Evolutionary conservation across 352 stramenopile species (phyloP).

Genomic region (Elongisporangium senticosum): DNA sequence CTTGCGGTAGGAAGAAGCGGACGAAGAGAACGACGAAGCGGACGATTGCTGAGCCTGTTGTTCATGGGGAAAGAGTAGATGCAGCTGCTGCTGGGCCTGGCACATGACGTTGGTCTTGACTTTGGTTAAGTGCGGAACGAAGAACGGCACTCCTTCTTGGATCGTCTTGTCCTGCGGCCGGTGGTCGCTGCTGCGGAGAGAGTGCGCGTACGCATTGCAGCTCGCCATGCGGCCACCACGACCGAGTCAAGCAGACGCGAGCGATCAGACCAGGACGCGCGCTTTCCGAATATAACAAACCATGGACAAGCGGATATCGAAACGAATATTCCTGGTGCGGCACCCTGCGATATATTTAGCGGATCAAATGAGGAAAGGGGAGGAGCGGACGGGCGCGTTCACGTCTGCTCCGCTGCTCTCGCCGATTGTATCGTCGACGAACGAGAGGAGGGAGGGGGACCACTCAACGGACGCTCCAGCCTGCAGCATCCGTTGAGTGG

Average conservation of each 20-base stretch:
- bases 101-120: slow-evolving; percentile 66
- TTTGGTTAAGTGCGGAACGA: slow-evolving; percentile 56
- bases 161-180: slow-evolving; percentile 17
- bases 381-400: background rate
- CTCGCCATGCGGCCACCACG: slow-evolving; percentile 19
- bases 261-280: background rate
- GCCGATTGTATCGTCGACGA: no score
- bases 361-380: background rate
- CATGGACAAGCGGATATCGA: background rate
- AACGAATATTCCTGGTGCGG: background rate
- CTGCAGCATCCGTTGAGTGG: no score
- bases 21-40: slow-evolving; percentile 11
- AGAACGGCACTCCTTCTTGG: slow-evolving; percentile 45
- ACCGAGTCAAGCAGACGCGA: background rate
- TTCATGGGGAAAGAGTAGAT: slow-evolving; percentile 53
- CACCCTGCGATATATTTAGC: background rate
- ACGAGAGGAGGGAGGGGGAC: no score
- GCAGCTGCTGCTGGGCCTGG: slow-evolving; percentile 31
- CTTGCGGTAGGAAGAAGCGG: slow-evolving; percentile 53
- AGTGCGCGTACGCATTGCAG: slow-evolving; percentile 33
- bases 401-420: background rate
- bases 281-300: background rate
- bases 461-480: no score
- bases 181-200: slow-evolving; percentile 24
- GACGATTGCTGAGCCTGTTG: background rate